Base-by-base conservation (phyloP, 306 rosid genomes). In the Hippophae rhamnoides region DNA sequence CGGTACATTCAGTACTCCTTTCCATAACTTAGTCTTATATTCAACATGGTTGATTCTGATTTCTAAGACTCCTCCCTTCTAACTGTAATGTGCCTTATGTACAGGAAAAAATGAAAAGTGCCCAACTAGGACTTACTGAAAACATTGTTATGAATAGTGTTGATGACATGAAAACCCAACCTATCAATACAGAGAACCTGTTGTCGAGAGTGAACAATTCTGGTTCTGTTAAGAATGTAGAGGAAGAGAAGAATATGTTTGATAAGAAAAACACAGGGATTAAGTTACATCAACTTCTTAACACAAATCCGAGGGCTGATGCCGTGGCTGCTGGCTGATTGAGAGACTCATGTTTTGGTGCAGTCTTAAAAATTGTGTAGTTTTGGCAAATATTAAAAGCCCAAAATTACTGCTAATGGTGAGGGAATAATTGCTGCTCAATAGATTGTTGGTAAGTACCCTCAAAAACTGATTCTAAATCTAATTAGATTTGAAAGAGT, bases 301-400 rank as follows among this genome's bases (percentile, higher is more conserved):
- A 84, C 47, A 44, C 87, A n/a, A 90, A 79, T 74, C 95, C 93
- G 5, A 74, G 98, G 74, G 81, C 95, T 2, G 89, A 92, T 66
- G 93, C 86, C 0, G 95, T 92, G 10, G 99, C 86, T 10, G 99
- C 99, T 53, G 77, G 93, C 77, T 92, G 79, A 81, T 56, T 13
- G 7, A 41, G 41, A 59, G 69, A 63, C 12, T 6, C 77, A 62
- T 45, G 81, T 63, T 41, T 48, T 45, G 43, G 23, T 55, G 67
- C 74, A 55, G 79, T 60, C 74, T 70, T 4, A 2, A 2, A 31
- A 47, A 73, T 79, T 49, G 52, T 68, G 95, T 88, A 85, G 82
- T 92, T 92, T 88, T 92, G 99, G 96, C 96, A 82, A 31, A 31
- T 86, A 86, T 92, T 86, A 76, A 69, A 70, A 80, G 94, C 68